phyloP scores from a whole-genome alignment of 495 filamentous ascomycete genomes.

The Aspergillus bridgeri region DNA sequence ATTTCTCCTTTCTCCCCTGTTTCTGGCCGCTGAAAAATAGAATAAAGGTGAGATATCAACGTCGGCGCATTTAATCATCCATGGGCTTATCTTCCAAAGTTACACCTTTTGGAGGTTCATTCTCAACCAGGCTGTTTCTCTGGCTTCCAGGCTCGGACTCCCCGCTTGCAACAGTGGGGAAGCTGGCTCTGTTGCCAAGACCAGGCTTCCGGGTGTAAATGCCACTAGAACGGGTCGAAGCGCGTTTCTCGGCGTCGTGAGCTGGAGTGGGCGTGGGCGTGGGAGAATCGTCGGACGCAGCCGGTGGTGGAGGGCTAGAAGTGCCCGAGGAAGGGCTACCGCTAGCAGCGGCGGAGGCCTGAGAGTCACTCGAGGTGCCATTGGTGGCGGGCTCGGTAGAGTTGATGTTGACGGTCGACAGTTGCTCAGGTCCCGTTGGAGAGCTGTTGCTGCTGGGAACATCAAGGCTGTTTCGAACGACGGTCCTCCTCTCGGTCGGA shows the following conservation, averaged over 20 bases:
- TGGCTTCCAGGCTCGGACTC: conserved; percentile 40
- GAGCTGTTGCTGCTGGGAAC: conserved; percentile 49
- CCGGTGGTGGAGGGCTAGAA: conserved; percentile 33
- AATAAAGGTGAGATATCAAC: neutral
- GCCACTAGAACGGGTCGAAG: conserved; percentile 37
- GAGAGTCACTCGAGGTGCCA: conserved; percentile 37
- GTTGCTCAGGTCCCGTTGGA: conserved; percentile 24
- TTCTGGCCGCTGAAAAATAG: neutral
- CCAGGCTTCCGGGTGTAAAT: conserved; percentile 38
- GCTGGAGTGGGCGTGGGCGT: conserved; percentile 40
- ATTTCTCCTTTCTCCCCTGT: neutral
- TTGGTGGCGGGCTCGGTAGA: conserved; percentile 29
- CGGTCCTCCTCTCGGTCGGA: conserved; percentile 51
- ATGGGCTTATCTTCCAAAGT: conserved; percentile 80
- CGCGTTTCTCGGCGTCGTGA: conserved; percentile 42
- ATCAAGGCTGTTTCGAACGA: conserved; percentile 57
- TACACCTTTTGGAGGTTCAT: conserved; percentile 57
- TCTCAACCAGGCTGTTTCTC: conserved; percentile 42
- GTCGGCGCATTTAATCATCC: conserved; percentile 53
- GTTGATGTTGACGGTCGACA: conserved; percentile 30
- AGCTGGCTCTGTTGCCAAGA: conserved; percentile 43
- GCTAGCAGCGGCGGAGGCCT: conserved; percentile 28
- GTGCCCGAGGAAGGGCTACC: conserved; percentile 33
- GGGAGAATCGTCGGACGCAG: conserved; percentile 35
- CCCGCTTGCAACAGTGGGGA: conserved; percentile 28